Evolutionary conservation across 2,329 filamentous ascomycete species (phyloP).

Genomic region (Diplodia seriata): DNA sequence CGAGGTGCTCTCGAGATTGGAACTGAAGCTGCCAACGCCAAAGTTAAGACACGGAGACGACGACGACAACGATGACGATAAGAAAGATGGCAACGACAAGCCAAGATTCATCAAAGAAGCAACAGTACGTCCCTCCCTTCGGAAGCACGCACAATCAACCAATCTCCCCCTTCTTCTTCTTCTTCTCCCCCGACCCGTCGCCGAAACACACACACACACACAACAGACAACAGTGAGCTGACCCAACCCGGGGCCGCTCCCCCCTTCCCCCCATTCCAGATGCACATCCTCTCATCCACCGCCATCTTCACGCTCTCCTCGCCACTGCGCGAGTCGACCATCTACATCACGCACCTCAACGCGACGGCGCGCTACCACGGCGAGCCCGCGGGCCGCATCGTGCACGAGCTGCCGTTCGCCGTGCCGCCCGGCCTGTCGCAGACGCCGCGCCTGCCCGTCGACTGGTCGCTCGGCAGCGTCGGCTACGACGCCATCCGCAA

Average conservation of each 20-base stretch:
- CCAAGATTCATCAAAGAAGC: slow-evolving; percentile 82
- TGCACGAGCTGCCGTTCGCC: slow-evolving; percentile 75
- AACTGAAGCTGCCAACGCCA: slow-evolving; percentile 75
- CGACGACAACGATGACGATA: slow-evolving; percentile 47
- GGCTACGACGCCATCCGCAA: slow-evolving; percentile 82
- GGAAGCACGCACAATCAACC: too few species aligned
- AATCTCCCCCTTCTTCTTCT: too few species aligned
- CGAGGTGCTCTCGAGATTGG: slow-evolving; percentile 72
- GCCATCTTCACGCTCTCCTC: slow-evolving; percentile 85
- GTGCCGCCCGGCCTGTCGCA: slow-evolving; percentile 75
- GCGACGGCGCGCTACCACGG: slow-evolving; percentile 87
- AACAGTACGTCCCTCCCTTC: slow-evolving; percentile 56
- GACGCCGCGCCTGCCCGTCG: slow-evolving; percentile 80
- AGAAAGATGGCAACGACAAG: slow-evolving; percentile 48
- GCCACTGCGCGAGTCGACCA: slow-evolving; percentile 73
- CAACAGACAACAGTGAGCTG: too few species aligned
- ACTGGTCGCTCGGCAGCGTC: slow-evolving; percentile 76
- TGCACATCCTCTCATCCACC: slow-evolving; percentile 86
- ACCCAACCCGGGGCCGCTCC: background rate
- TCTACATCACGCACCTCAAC: slow-evolving; percentile 80
- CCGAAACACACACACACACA: too few species aligned
- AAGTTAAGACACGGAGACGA: slow-evolving; percentile 58
- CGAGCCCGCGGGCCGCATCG: slow-evolving; percentile 77
- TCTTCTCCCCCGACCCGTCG: background rate
- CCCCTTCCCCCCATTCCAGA: slow-evolving; percentile 38